A percentile compares a stretch with the other conserved stretches of the same genome.
These are phyloP conservation scores for Tetrastigma voinierianum DNA, from an alignment of 164 flowering plant species.

Conservation along the genomic window DNA sequence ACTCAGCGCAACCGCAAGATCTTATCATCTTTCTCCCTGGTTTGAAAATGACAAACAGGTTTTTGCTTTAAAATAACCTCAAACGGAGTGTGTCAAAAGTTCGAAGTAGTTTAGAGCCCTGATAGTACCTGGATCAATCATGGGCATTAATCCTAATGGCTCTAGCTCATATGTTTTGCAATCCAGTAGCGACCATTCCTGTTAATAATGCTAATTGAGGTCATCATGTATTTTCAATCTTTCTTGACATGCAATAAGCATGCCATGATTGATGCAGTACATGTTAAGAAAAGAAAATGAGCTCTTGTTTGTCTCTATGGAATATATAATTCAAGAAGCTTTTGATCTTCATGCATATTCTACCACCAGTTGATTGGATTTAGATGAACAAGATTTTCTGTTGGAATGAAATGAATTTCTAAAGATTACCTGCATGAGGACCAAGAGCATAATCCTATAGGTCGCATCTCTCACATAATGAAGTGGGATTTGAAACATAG, in stretches of 20 bases:
- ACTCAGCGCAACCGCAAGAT: conserved; percentile 75
- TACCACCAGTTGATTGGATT: not conserved
- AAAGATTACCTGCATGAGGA: conserved; percentile 51
- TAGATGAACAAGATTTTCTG: not conserved
- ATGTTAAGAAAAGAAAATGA: not conserved
- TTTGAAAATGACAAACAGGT: not conserved
- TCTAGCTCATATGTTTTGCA: conserved; percentile 50
- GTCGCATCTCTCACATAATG: conserved; percentile 51
- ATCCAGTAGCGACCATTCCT: conserved; percentile 57
- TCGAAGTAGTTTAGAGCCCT: not conserved
- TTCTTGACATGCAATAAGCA: not conserved
- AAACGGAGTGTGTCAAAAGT: not conserved
- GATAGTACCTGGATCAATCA: conserved; percentile 53
- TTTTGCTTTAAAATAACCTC: not conserved
- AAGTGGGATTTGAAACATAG: conserved; percentile 56
- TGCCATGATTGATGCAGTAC: not conserved
- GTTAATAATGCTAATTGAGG: not conserved
- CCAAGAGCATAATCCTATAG: conserved; percentile 47
- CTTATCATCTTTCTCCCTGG: conserved; percentile 72
- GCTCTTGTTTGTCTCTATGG: not conserved
- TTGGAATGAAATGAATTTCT: no score
- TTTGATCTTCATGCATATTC: not conserved
- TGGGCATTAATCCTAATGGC: conserved; percentile 61
- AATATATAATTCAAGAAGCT: not conserved
- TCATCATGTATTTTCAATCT: not conserved